These are phyloP conservation scores for Globisporangium canariense DNA, from an alignment of 352 stramenopile species.

Conservation along the genomic window DNA sequence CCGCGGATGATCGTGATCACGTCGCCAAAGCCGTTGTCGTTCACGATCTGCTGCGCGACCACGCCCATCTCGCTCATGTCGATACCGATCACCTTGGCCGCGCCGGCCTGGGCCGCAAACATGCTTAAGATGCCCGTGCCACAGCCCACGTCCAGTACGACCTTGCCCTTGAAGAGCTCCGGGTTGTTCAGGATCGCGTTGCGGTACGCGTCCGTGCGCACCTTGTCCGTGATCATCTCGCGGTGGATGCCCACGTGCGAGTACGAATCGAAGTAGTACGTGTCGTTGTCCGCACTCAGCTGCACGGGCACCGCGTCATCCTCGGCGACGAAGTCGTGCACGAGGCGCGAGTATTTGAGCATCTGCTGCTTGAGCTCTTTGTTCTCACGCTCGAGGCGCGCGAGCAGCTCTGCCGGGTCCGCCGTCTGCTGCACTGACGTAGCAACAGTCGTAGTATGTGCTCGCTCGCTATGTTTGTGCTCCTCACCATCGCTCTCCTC, in stretches of 20 bases:
- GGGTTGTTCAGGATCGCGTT: conserved; percentile 97
- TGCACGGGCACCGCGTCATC: conserved; percentile 39
- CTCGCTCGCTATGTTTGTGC: conserved; percentile 32
- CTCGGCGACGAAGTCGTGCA: conserved; percentile 68
- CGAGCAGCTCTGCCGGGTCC: conserved; percentile 27
- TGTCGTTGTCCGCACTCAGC: conserved; percentile 66
- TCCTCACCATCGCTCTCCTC: conserved; percentile 26
- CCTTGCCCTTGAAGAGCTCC: conserved; percentile 96
- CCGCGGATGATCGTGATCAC: conserved; percentile 93
- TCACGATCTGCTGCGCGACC: conserved; percentile 93
- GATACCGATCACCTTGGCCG: conserved; percentile 92
- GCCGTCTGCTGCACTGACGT: not conserved
- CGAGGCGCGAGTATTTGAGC: conserved; percentile 65
- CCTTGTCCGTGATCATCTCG: conserved; percentile 89
- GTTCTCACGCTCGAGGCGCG: conserved; percentile 58
- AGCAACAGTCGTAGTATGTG: not conserved
- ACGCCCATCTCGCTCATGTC: conserved; percentile 94
- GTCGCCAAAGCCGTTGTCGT: conserved; percentile 89
- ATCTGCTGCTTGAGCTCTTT: conserved; percentile 72
- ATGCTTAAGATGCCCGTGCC: conserved; percentile 97
- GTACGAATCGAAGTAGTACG: conserved; percentile 99
- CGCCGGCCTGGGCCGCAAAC: conserved; percentile 93
- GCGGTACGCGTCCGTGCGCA: conserved; percentile 96
- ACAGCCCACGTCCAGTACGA: conserved; percentile 97
- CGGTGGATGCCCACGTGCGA: conserved; percentile 98